Evolutionary conservation across 2,329 filamentous ascomycete species (phyloP).

Genomic region (Hypoxylon sp.): DNA sequence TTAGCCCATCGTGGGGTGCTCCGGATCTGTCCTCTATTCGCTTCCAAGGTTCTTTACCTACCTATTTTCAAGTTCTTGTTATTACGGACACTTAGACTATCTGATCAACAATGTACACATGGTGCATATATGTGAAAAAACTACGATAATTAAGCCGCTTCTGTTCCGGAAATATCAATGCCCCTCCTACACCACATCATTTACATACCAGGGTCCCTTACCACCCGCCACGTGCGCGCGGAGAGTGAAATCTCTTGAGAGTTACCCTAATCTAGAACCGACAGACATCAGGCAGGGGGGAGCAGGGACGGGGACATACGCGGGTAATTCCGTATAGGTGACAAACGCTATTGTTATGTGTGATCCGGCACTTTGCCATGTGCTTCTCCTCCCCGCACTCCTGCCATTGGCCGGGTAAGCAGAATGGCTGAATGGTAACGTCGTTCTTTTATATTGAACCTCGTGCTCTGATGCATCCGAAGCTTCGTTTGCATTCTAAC

Average conservation of each 20-base stretch:
- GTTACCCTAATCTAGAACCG: conserved; percentile 11
- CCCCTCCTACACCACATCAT: too few relatives aligned
- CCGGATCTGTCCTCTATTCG: too few relatives aligned
- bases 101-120: too few relatives aligned
- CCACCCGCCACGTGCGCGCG: conserved; percentile 27
- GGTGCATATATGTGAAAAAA: too few relatives aligned
- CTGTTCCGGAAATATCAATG: too few relatives aligned
- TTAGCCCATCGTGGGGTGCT: too few relatives aligned
- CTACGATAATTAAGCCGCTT: too few relatives aligned
- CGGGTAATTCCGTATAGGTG: conserved; percentile 18
- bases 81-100: too few relatives aligned
- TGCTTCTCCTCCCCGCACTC: conserved; percentile 23
- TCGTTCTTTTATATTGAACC: conserved; percentile 15
- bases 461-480: conserved; percentile 4
- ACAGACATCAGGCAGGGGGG: too few relatives aligned
- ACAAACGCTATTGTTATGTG: conserved; percentile 13
- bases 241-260: conserved; percentile 20
- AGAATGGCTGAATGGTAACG: conserved; percentile 24
- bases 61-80: too few relatives aligned
- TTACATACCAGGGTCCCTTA: conserved; percentile 6
- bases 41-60: too few relatives aligned
- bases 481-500: conserved; percentile 15
- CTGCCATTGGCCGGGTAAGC: conserved; percentile 29
- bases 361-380: conserved; percentile 30
- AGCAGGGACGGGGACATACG: conserved; percentile 14